Evolutionary conservation across 1,139 yeast species (phyloP), one percentile per base, ranked within the genome.

Genomic region (Yamadazyma conglobata): DNA sequence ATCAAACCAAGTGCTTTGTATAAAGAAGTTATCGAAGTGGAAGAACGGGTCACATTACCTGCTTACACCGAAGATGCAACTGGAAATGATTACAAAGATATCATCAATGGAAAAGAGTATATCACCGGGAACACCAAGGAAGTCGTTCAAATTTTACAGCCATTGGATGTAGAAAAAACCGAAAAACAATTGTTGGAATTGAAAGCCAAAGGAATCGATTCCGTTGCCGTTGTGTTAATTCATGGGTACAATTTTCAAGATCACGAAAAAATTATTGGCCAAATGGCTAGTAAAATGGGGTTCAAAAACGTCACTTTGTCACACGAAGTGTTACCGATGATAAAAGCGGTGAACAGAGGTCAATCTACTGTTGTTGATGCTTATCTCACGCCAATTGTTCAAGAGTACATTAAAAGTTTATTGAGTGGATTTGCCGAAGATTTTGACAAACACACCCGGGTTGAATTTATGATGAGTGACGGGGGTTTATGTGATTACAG

Each of bases 301-400:
- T 82, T 82, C 49, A 50, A 43, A 19, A 44, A 46, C 24, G 64
- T 83, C 19, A 79, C 89, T 0, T 63, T 81, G 14, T 81, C 89
- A 0, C 73, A 77, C 15, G 69, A 75, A 43, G 64, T 82, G n/a
- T 74, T 81, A 28, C 89, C 93, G 6, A 80, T 82, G 86, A 79
- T 83, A 40, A 82, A 81, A 48, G 71, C 75, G 23, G 77, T 83
- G 10, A 73, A 82, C 12, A 64, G 93, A 36, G 84, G 87, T 1
- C 80, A 80, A 43, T 80, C 89, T 10, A 68, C 86, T 3, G 73
- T 78, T 18, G 87, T 85, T 1, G 91, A 84, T 56, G 87, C 93
- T 1, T 83, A 83, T 49, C 56, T 84, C 35, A 80, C 89, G 3
- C 93, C 93, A 1, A 83, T 78, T 33, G 79, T 83, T 27, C 67